Evolutionary conservation across 1,284 basidiomycete species (phyloP), one percentile per base, ranked within the genome.

Genomic region (Pholiota adiposa): DNA sequence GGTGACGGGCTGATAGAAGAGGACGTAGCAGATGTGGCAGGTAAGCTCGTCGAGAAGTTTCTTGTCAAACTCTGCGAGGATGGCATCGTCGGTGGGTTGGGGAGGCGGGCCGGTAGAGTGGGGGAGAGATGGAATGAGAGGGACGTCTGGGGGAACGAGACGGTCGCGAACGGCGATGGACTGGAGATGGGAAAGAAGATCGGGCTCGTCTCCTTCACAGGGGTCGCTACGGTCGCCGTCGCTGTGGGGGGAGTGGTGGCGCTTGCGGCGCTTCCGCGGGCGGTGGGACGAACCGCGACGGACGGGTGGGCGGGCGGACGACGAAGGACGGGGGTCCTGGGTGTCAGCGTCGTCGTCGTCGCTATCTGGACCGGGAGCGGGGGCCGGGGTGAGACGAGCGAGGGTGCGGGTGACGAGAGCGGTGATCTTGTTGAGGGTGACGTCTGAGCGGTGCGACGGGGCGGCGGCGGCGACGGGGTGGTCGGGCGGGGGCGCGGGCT

Each of bases 1-100:
- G 7, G 96, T 98, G 58, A 96, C 81, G 1, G 96, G 96, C 63
- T 94, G 86, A 76, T 89, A 88, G 60, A 96, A 80, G 38, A 97
- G 77, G 71, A 85, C 83, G 69, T 93, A 92, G 75, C 96, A 98
- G 33, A 98, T 94, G 73, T 96, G 93, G 73, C 96, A 98, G 29
- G 88, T 90, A 54, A 97, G 79, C 67, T 95, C 90, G 9, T 83
- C 72, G 27, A 85, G 71, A 5, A 97, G 80, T 48, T 92, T 88
- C 70, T 92, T 92, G 68, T 87, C 81, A 64, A 93, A 86, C 44
- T 73, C 72, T 2, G 67, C 64, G 48, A 72, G 70, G 43, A 70
- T 58, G 41, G 65, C 25, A 57, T 67, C 71, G 59, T 50, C 65
- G 64, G 68, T 65, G 49, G 66, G 23, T 3, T 50, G 40, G 12